These are phyloP conservation scores for Phlebiopsis flavidoalba DNA, from an alignment of 768 basidiomycete genomes.

Conservation along the genomic window DNA sequence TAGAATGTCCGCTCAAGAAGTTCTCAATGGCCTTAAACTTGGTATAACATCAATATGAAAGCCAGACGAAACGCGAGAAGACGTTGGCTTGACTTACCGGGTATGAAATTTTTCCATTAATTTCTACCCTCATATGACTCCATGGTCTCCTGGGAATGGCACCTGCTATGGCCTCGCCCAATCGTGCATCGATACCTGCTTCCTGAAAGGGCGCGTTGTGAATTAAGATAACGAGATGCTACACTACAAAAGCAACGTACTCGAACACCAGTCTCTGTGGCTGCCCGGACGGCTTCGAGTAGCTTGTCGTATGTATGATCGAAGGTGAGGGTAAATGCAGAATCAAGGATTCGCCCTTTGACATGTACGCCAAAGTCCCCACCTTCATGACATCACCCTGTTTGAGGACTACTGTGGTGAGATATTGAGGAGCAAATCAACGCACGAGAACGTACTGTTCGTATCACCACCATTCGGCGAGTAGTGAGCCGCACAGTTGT, in stretches of 20 bases:
- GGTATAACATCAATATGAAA: neutral
- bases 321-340: constrained; percentile 89
- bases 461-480: constrained; percentile 93
- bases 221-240: neutral
- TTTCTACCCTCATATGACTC: constrained; percentile 96
- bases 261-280: constrained; percentile 87
- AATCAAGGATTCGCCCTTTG: constrained; percentile 91
- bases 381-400: constrained; percentile 91
- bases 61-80: constrained; percentile 1
- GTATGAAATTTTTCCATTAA: constrained; percentile 78
- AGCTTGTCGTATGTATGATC: constrained; percentile 89
- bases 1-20: constrained; percentile 92
- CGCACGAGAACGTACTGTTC: constrained; percentile 44
- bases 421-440: constrained; percentile 6
- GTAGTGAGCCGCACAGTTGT: constrained; percentile 95
- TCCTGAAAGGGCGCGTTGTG: constrained; percentile 44
- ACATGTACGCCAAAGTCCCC: constrained; percentile 97
- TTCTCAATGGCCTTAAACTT: constrained; percentile 94
- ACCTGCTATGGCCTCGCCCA: constrained; percentile 89
- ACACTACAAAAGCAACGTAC: constrained; percentile 35
- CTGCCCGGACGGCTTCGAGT: constrained; percentile 87
- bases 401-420: constrained; percentile 56
- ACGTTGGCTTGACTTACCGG: constrained; percentile 42
- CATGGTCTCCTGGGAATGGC: constrained; percentile 98
- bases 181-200: constrained; percentile 91